phyloP scores from a whole-genome alignment of 2,329 filamentous ascomycete species.

The Apiospora marii region DNA sequence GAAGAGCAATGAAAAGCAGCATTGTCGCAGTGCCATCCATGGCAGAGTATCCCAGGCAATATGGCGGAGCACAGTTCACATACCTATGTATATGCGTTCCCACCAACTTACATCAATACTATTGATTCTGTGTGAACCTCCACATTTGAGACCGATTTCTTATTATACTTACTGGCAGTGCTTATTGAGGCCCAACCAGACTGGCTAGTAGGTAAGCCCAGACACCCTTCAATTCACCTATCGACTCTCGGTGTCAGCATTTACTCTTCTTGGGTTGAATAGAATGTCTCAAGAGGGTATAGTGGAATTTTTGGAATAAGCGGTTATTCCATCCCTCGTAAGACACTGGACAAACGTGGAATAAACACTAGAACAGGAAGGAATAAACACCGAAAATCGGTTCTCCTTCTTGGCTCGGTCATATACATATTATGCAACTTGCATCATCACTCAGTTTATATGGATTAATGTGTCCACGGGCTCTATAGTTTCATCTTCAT shows the following conservation, averaged over 20 bases:
- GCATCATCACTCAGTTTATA: background rate
- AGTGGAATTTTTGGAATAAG: no score
- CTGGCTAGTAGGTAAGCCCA: background rate
- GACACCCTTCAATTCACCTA: background rate
- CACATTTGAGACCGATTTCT: background rate
- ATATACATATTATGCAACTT: background rate
- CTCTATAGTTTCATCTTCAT: slow-evolving; percentile 6
- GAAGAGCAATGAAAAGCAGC: background rate
- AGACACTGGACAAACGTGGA: no score
- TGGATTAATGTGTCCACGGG: background rate
- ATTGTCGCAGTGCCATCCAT: background rate
- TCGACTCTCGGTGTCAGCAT: no score
- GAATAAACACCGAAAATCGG: no score
- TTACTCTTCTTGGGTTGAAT: no score
- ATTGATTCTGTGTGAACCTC: background rate
- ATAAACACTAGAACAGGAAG: no score
- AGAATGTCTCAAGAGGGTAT: no score
- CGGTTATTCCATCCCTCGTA: no score
- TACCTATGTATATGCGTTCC: background rate
- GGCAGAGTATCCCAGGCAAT: background rate
- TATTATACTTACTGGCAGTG: slow-evolving; percentile 8
- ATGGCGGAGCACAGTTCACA: slow-evolving; percentile 7
- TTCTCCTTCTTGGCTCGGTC: background rate
- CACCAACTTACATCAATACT: slow-evolving; percentile 1
- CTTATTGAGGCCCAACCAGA: background rate